These are phyloP conservation scores for Phytopythium helicoides DNA, from an alignment of 352 stramenopile species.

Conservation along the genomic window DNA sequence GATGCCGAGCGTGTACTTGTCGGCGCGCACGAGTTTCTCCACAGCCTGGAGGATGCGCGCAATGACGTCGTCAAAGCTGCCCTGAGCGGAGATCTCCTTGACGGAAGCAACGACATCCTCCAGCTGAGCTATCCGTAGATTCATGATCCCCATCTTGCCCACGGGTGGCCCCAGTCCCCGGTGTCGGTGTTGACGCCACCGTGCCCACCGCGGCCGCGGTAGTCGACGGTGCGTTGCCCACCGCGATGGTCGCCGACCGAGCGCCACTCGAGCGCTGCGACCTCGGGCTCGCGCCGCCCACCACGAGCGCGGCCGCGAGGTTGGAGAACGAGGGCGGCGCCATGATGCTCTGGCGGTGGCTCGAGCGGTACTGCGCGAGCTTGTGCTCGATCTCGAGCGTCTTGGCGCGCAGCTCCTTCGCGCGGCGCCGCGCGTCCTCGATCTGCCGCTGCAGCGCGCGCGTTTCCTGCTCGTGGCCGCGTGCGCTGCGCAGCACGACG, in stretches of 20 bases:
- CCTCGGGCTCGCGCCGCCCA: not conserved
- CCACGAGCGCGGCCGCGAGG: not conserved
- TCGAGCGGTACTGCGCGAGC: constrained; percentile 42
- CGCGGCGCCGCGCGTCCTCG: constrained; percentile 32
- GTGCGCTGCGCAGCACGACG: constrained; percentile 29
- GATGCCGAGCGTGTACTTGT: constrained; percentile 66
- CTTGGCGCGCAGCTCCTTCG: constrained; percentile 33
- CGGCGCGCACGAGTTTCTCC: constrained; percentile 50
- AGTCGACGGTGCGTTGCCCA: not conserved
- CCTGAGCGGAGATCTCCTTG: constrained; percentile 58
- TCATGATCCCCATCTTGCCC: constrained; percentile 22
- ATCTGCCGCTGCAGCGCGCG: constrained; percentile 28
- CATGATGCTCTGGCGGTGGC: constrained; percentile 40
- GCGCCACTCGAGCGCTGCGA: not conserved
- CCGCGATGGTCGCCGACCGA: not conserved
- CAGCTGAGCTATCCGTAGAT: constrained; percentile 50
- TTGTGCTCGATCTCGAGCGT: constrained; percentile 40
- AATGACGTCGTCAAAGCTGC: constrained; percentile 56
- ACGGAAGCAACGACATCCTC: constrained; percentile 55
- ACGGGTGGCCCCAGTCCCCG: constrained; percentile 5
- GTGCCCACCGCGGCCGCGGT: not conserved
- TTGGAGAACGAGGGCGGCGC: constrained; percentile 11
- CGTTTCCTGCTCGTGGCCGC: constrained; percentile 37
- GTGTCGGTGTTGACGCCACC: not conserved
- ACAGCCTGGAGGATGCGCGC: constrained; percentile 45